These are phyloP conservation scores for Termitomyces sp. DNA, from an alignment of 768 basidiomycete genomes.

Conservation along the genomic window DNA sequence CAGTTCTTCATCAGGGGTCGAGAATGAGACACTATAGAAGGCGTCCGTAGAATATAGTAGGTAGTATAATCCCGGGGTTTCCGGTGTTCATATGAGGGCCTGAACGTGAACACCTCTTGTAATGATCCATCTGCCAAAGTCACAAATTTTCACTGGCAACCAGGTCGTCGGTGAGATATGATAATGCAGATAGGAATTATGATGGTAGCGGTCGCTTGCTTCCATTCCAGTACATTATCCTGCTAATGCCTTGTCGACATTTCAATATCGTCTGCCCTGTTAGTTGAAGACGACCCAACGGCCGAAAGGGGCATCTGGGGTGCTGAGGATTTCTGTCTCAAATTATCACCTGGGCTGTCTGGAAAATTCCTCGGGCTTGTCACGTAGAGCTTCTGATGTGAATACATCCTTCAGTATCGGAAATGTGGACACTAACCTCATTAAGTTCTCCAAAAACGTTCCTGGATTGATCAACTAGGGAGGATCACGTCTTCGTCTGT, in stretches of 20 bases:
- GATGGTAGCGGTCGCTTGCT: neutral
- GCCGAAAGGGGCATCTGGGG: slow-evolving; percentile 12
- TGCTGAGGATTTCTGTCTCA: neutral
- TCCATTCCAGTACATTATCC: neutral
- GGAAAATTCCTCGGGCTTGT: slow-evolving; percentile 9
- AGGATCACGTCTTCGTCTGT: neutral
- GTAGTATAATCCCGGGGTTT: neutral
- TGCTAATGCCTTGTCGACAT: slow-evolving; percentile 23
- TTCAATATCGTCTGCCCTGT: slow-evolving; percentile 24
- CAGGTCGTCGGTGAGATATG: neutral
- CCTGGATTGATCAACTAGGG: slow-evolving; percentile 29
- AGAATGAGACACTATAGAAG: too few species aligned
- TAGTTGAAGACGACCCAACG: slow-evolving; percentile 7
- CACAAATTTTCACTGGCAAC: neutral
- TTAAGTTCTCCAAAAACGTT: slow-evolving; percentile 40
- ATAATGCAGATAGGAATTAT: neutral
- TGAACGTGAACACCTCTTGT: neutral
- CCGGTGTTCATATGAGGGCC: neutral
- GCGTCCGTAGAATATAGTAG: neutral
- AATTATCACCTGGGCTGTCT: neutral
- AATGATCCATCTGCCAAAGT: neutral
- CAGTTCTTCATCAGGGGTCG: too few species aligned
- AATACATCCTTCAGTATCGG: slow-evolving; percentile 2
- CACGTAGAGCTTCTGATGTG: slow-evolving; percentile 14
- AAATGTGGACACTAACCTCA: slow-evolving; percentile 18